Evolutionary conservation across 83 land plant species (phyloP).

Genomic region (Picea mariana): DNA sequence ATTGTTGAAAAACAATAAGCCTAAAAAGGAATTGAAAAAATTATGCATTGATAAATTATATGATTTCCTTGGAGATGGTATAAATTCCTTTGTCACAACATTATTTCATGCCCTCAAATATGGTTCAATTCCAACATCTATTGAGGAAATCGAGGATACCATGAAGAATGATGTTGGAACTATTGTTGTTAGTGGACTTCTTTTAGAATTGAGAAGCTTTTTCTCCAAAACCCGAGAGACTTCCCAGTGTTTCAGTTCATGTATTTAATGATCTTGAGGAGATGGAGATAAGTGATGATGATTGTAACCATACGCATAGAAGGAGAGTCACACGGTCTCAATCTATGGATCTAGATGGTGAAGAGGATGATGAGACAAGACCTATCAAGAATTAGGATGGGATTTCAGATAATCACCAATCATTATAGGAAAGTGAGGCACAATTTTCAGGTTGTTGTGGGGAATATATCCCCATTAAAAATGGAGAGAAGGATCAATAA

Average conservation of each 20-base stretch:
- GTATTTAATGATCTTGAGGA: constrained; percentile 44
- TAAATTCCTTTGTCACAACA: not conserved
- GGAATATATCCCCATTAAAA: constrained; percentile 5
- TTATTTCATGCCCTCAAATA: constrained; percentile 58
- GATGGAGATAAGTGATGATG: not conserved
- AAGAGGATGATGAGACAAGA: no score
- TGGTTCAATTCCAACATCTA: constrained; percentile 36
- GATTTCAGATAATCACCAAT: constrained; percentile 41
- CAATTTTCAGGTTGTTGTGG: constrained; percentile 32
- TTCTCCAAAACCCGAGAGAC: constrained; percentile 5
- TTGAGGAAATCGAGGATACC: constrained; percentile 22
- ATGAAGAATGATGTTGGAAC: not conserved
- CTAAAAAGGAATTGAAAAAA: no score
- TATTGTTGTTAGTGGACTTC: no score
- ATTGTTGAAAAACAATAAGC: no score
- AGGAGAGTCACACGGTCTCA: no score
- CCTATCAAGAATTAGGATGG: no score
- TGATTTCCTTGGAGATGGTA: no score
- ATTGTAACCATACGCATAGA: no score
- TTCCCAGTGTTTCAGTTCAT: constrained; percentile 14
- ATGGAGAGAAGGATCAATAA: not conserved
- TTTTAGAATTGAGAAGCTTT: no score
- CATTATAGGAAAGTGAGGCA: constrained; percentile 38
- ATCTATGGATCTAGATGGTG: no score
- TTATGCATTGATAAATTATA: no score